These are phyloP conservation scores for Russula lepida DNA, from an alignment of 768 basidiomycete species.

Conservation along the genomic window DNA sequence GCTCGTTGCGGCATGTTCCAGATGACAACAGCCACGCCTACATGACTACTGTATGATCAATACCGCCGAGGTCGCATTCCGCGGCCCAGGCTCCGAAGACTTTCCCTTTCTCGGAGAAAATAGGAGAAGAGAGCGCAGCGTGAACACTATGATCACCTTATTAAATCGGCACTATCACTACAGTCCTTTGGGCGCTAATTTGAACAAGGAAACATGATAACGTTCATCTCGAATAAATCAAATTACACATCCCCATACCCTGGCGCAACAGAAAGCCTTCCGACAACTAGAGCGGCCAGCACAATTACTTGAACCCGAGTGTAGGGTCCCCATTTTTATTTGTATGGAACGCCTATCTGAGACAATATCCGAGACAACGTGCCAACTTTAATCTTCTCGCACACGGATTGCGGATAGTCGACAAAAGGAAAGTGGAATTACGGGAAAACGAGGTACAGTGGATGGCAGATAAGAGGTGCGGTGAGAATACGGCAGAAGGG, in stretches of 20 bases:
- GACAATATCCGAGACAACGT: slow-evolving; percentile 3
- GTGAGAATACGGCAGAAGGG: slow-evolving; percentile 5
- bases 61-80: slow-evolving; percentile 9
- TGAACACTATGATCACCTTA: too few species aligned
- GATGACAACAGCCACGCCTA: background rate
- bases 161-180: background rate
- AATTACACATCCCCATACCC: background rate
- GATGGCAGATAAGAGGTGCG: slow-evolving; percentile 8
- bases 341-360: too few species aligned
- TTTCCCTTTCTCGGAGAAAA: background rate
- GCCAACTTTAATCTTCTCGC: slow-evolving; percentile 14
- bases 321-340: background rate
- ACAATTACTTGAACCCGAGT: background rate
- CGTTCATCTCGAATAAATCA: background rate
- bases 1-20: background rate
- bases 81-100: slow-evolving; percentile 6
- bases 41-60: slow-evolving; percentile 3
- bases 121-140: too few species aligned
- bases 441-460: slow-evolving; percentile 11
- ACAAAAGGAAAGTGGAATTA: slow-evolving; percentile 18
- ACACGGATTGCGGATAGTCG: slow-evolving; percentile 1
- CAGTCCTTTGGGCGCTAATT: background rate
- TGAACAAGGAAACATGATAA: background rate
- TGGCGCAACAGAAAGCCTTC: background rate
- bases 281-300: background rate